Base-by-base conservation (phyloP, 2,329 filamentous ascomycete genomes). In the Madurella mycetomatis region DNA sequence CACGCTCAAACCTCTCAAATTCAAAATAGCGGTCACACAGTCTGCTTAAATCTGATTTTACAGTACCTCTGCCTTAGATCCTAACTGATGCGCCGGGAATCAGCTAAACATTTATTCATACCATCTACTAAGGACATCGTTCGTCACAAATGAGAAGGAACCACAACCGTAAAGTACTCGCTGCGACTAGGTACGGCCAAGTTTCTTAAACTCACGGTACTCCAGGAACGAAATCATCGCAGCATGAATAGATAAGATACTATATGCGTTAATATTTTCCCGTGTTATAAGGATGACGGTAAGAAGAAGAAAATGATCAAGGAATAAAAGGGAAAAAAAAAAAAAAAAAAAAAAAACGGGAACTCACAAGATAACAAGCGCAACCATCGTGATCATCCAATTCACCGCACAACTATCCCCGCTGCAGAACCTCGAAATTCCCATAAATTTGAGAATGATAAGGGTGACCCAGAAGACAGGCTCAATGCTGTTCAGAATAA, bases 381-480 rank as follows among this genome's bases (percentile, higher is more conserved):
- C 42, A 31, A 57, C 16, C 1, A 51, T 30, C 1, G 46, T 32
- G 4, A 48, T 47, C 8, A 60, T 42, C 59, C 61, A 64, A 41
- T 49, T 57, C 2, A 64, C 44, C 1, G 41, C 57, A 47, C 62
- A 64, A 1, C 53, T 51, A 0, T 50, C 51, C 1, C 60, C 62
- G 5, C 31, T 48, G 47, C 62, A 64, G 4, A 41, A 47, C 5
- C 47, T 46, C 9, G 57, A 41, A 19, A 64, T 61, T 1, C 55
- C 55, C 53, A 63, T 61, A 11, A 65, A 58, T 34, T 58, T 56
- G 40, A 73, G 47, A 39, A 70, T 65, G 5, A 69, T 60, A 8
- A 72, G 68, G 5, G 65, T 69, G 15, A 65, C 64, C 73, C 74
- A 76, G 59, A 75, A 75, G 13, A 75, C 64, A 13, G 71, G 58